Percentiles rank a stretch among this genome's conserved stretches.
Evolutionary conservation across 208 protist species (phyloP).

Genomic region (Wallacemonas rigidus): DNA sequence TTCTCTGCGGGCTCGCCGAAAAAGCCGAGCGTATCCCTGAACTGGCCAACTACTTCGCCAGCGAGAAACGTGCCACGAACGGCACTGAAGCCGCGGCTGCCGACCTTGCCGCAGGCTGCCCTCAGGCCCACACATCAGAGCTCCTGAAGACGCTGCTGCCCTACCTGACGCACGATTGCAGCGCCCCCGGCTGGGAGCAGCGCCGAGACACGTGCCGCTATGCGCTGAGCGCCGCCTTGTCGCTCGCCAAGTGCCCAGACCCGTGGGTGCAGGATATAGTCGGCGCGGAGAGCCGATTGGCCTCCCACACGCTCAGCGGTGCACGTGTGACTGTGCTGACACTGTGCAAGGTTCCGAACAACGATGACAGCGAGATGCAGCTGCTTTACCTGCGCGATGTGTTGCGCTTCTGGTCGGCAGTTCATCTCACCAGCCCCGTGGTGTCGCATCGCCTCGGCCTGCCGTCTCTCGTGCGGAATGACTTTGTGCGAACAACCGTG

Average conservation of each 20-base stretch:
- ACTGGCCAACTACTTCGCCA: slow-evolving; percentile 56
- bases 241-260: slow-evolving; percentile 74
- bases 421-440: slow-evolving; percentile 43
- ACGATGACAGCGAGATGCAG: slow-evolving; percentile 62
- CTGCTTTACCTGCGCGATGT: slow-evolving; percentile 60
- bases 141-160: slow-evolving; percentile 51
- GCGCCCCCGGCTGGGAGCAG: slow-evolving; percentile 39
- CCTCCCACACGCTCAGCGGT: slow-evolving; percentile 34
- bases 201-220: slow-evolving; percentile 55
- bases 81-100: no score
- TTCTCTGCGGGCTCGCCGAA: slow-evolving; percentile 68
- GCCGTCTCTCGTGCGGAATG: slow-evolving; percentile 32
- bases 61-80: not conserved
- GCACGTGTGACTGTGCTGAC: slow-evolving; percentile 64
- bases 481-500: slow-evolving; percentile 55
- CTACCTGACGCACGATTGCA: slow-evolving; percentile 53
- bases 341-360: slow-evolving; percentile 79
- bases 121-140: slow-evolving; percentile 12
- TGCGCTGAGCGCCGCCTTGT: slow-evolving; percentile 61
- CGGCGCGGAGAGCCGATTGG: slow-evolving; percentile 31
- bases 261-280: slow-evolving; percentile 63
- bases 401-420: slow-evolving; percentile 58
- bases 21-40: slow-evolving; percentile 63
- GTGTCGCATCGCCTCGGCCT: slow-evolving; percentile 45
- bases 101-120: not conserved